Evolutionary conservation across 371 early-diverging fungal species (phyloP).

Genomic region (Rhizopus microsporus): DNA sequence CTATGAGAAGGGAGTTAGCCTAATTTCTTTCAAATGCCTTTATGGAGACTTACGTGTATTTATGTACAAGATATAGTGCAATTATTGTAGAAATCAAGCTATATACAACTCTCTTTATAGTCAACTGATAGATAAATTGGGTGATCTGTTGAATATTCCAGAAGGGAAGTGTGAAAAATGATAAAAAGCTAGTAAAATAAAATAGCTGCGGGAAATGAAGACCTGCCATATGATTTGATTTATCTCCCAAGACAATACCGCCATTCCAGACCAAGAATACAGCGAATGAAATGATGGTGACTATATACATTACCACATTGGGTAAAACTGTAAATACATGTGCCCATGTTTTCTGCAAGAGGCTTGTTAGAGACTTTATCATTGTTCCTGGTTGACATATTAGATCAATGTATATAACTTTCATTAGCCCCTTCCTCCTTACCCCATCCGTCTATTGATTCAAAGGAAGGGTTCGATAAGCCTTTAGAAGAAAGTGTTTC

Average conservation of each 20-base stretch:
- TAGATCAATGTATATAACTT: not conserved
- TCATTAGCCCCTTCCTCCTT: not conserved
- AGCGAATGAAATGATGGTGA: conserved; percentile 54
- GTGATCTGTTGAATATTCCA: conserved; percentile 19
- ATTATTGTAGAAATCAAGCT: not conserved
- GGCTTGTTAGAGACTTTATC: conserved; percentile 10
- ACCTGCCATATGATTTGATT: conserved; percentile 80
- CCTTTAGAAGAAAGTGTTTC: conserved; percentile 17
- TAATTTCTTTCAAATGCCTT: not conserved
- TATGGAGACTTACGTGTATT: conserved; percentile 57
- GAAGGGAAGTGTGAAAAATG: conserved; percentile 39
- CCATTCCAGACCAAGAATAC: conserved; percentile 77
- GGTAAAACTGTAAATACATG: conserved; percentile 19
- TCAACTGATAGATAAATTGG: not conserved
- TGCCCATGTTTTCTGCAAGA: conserved; percentile 7
- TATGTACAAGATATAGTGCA: conserved; percentile 33
- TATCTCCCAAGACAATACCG: conserved; percentile 91
- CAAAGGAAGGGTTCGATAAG: not conserved
- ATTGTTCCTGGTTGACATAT: conserved; percentile 3
- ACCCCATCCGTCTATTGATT: not conserved
- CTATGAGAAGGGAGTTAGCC: conserved; percentile 33
- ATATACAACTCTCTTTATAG: conserved; percentile 9
- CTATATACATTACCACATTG: conserved; percentile 33
- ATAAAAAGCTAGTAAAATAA: conserved; percentile 79
- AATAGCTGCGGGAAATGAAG: conserved; percentile 87